Base-by-base conservation (phyloP, 352 stramenopile species). In the Phytophthora citricola region DNA sequence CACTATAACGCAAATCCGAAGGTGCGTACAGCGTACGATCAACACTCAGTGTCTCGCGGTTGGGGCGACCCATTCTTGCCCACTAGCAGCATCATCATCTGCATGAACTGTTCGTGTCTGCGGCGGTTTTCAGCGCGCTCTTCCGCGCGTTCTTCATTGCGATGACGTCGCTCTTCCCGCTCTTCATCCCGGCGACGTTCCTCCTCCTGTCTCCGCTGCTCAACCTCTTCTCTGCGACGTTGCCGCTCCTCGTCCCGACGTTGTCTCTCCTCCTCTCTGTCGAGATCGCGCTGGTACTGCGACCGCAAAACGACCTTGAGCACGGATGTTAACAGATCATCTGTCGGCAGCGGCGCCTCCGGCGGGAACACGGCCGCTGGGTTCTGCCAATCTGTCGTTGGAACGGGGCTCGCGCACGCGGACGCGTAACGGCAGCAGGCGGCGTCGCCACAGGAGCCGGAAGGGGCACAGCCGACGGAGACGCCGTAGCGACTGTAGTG, bases 71-170 rank as follows among this genome's bases (percentile, higher is more conserved):
- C 38, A 34, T 68, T 72, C 41, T 79, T 76, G 20, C 62, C 58
- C 14, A 67, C 58, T 2, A 79, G 62, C 50, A 76, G 8, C 62
- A 72, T 70, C 71, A 79, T 76, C 71, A 76, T 73, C 43, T 79
- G 66, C 71, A 79, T 79, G 36, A 79, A 69, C 58, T 79, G 66
- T 44, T 79, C 71, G 48, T 79, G 66, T 50, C 66, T 58, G 36
- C 68, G 71, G n/a, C 58, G 67, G 51, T 67, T 73, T 45, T 79
- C 71, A 3, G 65, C 71, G 14, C 66, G 71, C 43, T 76, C 64
- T 58, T 77, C 69, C 5, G 54, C 55, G 26, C 65, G 69, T 57
- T 71, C 69, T 68, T 74, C 69, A 61, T 44, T 62, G 47, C 59
- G 61, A 26, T 66, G 69, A 31, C 69, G 69, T 22, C 60, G 51